Evolutionary conservation across 805 yeast genomes (phyloP).

Genomic region (Metschnikowia noctiluminum): DNA sequence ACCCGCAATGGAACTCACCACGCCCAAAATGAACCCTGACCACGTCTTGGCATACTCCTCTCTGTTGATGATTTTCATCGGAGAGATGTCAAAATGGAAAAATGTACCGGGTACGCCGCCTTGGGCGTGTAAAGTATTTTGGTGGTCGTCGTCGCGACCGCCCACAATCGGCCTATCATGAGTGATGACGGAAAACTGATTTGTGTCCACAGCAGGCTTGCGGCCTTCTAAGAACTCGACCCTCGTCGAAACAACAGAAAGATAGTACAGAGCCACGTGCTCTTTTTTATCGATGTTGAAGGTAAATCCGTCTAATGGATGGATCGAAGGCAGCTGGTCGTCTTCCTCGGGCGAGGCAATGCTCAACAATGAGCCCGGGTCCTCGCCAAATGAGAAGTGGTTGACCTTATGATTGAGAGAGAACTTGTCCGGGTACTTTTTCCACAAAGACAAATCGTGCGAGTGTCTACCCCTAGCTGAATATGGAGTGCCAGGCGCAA

Average conservation of each 20-base stretch:
- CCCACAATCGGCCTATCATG: slow-evolving; percentile 86
- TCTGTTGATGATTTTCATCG: slow-evolving; percentile 83
- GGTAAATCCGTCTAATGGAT: slow-evolving; percentile 62
- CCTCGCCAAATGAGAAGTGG: slow-evolving; percentile 81
- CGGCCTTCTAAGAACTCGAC: slow-evolving; percentile 62
- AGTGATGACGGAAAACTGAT: slow-evolving; percentile 83
- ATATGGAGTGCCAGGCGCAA: slow-evolving; percentile 89
- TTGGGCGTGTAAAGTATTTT: slow-evolving; percentile 70
- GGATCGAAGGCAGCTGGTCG: slow-evolving; percentile 41
- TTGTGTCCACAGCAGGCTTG: slow-evolving; percentile 58
- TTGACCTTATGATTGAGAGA: slow-evolving; percentile 75
- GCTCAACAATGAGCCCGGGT: slow-evolving; percentile 34
- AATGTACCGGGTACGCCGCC: slow-evolving; percentile 93
- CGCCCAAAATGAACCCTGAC: slow-evolving; percentile 78
- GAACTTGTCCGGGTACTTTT: slow-evolving; percentile 51
- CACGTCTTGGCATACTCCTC: slow-evolving; percentile 73
- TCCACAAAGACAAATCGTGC: slow-evolving; percentile 80
- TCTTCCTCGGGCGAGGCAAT: slow-evolving; percentile 19
- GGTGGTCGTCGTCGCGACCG: slow-evolving; percentile 89
- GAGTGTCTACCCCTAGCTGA: slow-evolving; percentile 60
- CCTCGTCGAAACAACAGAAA: slow-evolving; percentile 88
- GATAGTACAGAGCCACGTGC: slow-evolving; percentile 70
- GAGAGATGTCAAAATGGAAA: slow-evolving; percentile 87
- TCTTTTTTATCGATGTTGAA: slow-evolving; percentile 46
- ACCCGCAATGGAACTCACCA: slow-evolving; percentile 88